Percentiles rank a stretch among this genome's conserved stretches.
phyloP scores from a whole-genome alignment of 2,329 filamentous ascomycete species.

The Monosporascus sp. region DNA sequence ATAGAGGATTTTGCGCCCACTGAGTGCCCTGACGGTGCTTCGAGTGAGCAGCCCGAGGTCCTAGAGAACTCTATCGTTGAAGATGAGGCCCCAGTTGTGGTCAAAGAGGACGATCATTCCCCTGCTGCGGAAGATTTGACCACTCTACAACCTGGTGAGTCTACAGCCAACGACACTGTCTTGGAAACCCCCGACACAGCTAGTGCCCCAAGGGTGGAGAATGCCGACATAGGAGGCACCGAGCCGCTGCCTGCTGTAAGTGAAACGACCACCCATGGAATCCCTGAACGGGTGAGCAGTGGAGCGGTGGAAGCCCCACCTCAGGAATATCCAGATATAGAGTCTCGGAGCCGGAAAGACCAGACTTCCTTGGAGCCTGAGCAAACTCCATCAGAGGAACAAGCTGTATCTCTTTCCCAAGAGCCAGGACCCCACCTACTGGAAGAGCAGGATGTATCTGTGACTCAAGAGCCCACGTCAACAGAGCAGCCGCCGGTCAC shows the following conservation, averaged over 20 bases:
- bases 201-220: constrained; percentile 1
- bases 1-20: constrained; percentile 1
- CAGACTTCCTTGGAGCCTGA: not conserved
- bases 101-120: constrained; percentile 1
- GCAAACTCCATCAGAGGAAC: constrained; percentile 2
- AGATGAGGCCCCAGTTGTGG: constrained; percentile 2
- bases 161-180: constrained; percentile 3
- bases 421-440: constrained; percentile 3
- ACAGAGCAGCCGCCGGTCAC: constrained; percentile 1
- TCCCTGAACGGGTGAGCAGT: constrained; percentile 1
- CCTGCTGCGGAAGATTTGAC: constrained; percentile 2
- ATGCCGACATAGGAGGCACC: constrained; percentile 1
- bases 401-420: constrained; percentile 8
- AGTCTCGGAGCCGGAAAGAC: not conserved
- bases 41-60: not conserved
- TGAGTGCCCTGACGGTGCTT: not conserved
- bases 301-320: constrained; percentile 2
- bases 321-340: not conserved
- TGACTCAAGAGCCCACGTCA: constrained; percentile 1
- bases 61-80: not conserved
- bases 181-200: not conserved
- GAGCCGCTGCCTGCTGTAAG: not conserved
- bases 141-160: constrained; percentile 1
- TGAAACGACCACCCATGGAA: constrained; percentile 1
- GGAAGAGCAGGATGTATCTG: not conserved